Evolutionary conservation across 2,329 filamentous ascomycete genomes (phyloP).

Genomic region (Didymella lethalis): DNA sequence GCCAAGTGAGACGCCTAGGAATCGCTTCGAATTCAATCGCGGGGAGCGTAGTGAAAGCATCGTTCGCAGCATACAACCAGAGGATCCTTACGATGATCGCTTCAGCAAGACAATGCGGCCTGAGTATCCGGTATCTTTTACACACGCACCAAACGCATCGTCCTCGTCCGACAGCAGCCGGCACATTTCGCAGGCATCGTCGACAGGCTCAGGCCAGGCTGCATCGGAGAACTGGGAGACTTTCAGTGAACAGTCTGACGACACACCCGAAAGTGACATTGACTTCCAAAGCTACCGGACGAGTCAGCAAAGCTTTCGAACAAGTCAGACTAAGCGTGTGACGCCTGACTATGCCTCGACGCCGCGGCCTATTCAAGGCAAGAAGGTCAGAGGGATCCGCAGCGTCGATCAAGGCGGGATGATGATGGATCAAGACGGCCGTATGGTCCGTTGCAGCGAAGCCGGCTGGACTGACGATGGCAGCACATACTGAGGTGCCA

Average conservation of each 20-base stretch:
- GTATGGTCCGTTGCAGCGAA: slow-evolving; percentile 59
- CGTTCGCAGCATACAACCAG: slow-evolving; percentile 69
- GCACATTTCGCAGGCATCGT: slow-evolving; percentile 71
- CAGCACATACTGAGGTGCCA: slow-evolving; percentile 41
- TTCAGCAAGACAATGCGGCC: slow-evolving; percentile 42
- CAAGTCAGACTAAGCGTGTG: slow-evolving; percentile 73
- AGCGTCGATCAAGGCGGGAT: slow-evolving; percentile 54
- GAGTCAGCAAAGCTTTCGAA: slow-evolving; percentile 74
- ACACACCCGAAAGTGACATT: slow-evolving; percentile 69
- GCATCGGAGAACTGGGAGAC: slow-evolving; percentile 98
- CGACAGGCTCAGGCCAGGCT: slow-evolving; percentile 62
- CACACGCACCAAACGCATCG: slow-evolving; percentile 33
- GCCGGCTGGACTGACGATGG: slow-evolving; percentile 63
- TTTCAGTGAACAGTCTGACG: slow-evolving; percentile 83
- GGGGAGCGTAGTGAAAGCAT: slow-evolving; percentile 64
- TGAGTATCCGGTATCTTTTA: slow-evolving; percentile 38
- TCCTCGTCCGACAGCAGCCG: slow-evolving; percentile 55
- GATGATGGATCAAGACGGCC: slow-evolving; percentile 53
- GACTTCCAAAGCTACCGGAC: slow-evolving; percentile 82
- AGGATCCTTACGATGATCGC: slow-evolving; percentile 78
- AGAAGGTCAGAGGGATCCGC: slow-evolving; percentile 54
- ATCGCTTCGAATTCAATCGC: slow-evolving; percentile 49
- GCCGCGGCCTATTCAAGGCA: slow-evolving; percentile 46
- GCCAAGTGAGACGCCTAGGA: slow-evolving; percentile 55
- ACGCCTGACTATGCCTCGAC: slow-evolving; percentile 48